Percentiles rank a stretch among this genome's conserved stretches.
Evolutionary conservation across 768 basidiomycete species (phyloP).

Genomic region (Kwoniella sp.): DNA sequence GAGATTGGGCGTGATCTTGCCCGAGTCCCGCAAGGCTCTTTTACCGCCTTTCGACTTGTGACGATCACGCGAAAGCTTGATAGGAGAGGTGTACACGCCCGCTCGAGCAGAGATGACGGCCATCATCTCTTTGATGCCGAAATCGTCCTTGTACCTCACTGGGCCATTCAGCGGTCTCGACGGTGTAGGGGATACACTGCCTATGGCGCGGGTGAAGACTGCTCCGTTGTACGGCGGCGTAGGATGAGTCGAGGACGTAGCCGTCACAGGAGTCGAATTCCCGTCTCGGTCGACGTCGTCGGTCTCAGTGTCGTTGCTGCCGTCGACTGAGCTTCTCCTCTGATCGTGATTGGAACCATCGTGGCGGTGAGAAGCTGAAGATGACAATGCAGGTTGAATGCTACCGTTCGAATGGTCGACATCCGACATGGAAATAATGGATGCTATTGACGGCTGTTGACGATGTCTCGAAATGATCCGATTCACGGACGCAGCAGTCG

Average conservation of each 20-base stretch:
- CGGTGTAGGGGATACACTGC: slow-evolving; percentile 61
- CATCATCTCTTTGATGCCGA: slow-evolving; percentile 83
- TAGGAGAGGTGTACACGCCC: slow-evolving; percentile 23
- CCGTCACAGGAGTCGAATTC: slow-evolving; percentile 50
- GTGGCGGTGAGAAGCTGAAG: not conserved
- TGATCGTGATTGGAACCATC: not conserved
- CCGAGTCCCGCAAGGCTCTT: too few species aligned
- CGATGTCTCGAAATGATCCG: slow-evolving; percentile 41
- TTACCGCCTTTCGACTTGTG: not conserved
- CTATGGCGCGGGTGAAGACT: slow-evolving; percentile 56
- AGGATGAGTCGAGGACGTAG: slow-evolving; percentile 57
- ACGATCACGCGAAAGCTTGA: not conserved
- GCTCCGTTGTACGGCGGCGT: slow-evolving; percentile 41
- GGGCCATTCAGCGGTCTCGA: slow-evolving; percentile 23
- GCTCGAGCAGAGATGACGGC: slow-evolving; percentile 71
- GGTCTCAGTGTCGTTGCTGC: slow-evolving; percentile 23
- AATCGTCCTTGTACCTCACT: slow-evolving; percentile 65
- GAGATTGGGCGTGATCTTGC: not conserved
- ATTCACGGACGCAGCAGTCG: slow-evolving; percentile 42
- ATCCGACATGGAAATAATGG: slow-evolving; percentile 65
- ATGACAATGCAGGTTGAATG: not conserved
- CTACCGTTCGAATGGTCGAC: not conserved
- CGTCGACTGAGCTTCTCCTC: slow-evolving; percentile 7
- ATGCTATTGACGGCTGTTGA: slow-evolving; percentile 70
- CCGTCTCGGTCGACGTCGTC: slow-evolving; percentile 18